Percentiles rank a stretch among this genome's conserved stretches.
These are phyloP conservation scores for Ustilago vetiveriae DNA, from an alignment of 1,284 basidiomycete genomes.

Conservation along the genomic window DNA sequence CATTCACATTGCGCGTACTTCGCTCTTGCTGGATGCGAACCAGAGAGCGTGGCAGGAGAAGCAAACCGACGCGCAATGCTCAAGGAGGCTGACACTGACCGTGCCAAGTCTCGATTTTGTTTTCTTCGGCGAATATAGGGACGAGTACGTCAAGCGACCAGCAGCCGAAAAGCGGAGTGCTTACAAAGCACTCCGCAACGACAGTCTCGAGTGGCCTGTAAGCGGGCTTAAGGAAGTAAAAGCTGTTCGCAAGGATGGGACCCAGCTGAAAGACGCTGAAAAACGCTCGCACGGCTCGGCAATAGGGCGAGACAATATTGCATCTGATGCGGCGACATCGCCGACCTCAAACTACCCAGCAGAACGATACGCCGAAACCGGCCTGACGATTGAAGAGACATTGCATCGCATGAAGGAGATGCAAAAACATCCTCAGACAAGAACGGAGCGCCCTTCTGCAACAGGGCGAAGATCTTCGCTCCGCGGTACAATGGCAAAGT, in stretches of 20 bases:
- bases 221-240: constrained; percentile 1
- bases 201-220: constrained; percentile 53
- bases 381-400: constrained; percentile 51
- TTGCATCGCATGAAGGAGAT: constrained; percentile 44
- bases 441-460: background rate
- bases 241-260: background rate
- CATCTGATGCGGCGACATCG: background rate
- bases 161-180: constrained; percentile 43
- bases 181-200: constrained; percentile 52
- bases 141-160: constrained; percentile 50
- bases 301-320: background rate
- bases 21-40: constrained; percentile 47
- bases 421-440: constrained; percentile 2
- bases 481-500: constrained; percentile 29
- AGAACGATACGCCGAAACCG: constrained; percentile 17
- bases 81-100: constrained; percentile 38
- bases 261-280: constrained; percentile 9
- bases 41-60: too few relatives aligned
- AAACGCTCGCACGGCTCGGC: background rate
- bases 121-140: constrained; percentile 48
- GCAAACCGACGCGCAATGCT: background rate
- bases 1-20: constrained; percentile 33
- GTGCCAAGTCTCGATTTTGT: constrained; percentile 42
- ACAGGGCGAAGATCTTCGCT: constrained; percentile 22
- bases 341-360: background rate